These are phyloP conservation scores for Proliferodiscus dingleyae DNA, from an alignment of 2,329 filamentous ascomycete genomes.

Conservation along the genomic window DNA sequence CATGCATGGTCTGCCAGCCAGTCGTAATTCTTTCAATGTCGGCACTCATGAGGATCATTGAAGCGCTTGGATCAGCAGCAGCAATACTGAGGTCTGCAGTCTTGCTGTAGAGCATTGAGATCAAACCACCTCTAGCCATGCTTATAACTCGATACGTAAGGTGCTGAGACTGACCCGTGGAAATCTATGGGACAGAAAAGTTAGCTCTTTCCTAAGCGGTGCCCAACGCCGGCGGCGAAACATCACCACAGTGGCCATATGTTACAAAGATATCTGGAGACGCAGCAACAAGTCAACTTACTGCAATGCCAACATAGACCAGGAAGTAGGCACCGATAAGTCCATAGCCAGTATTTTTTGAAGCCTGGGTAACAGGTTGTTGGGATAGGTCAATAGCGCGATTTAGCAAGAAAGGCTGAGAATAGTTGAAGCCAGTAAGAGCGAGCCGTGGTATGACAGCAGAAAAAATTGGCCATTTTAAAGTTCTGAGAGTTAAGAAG, in stretches of 20 bases:
- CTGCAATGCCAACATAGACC: constrained; percentile 13
- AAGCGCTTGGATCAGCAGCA: constrained; percentile 16
- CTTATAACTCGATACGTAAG: constrained; percentile 18
- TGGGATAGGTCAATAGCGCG: constrained; percentile 4
- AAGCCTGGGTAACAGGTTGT: neutral
- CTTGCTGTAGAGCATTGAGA: constrained; percentile 25
- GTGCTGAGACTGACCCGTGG: constrained; percentile 17
- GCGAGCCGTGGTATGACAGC: constrained; percentile 15
- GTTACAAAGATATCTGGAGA: neutral
- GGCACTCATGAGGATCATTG: constrained; percentile 42
- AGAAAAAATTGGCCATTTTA: constrained; percentile 9
- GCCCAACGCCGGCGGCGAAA: too few species aligned
- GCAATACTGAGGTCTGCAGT: constrained; percentile 22
- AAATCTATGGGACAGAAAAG: neutral
- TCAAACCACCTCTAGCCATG: constrained; percentile 23
- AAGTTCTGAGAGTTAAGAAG: neutral
- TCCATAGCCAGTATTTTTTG: constrained; percentile 7
- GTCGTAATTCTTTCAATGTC: constrained; percentile 31
- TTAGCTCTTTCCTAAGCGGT: neutral
- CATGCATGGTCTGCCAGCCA: constrained; percentile 30
- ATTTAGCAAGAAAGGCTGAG: constrained; percentile 12
- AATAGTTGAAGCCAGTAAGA: constrained; percentile 13
- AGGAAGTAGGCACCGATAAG: constrained; percentile 11
- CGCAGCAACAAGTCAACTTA: neutral
- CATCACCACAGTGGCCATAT: too few species aligned